These are phyloP conservation scores for Penicillium hesseltinei DNA, from an alignment of 2,329 filamentous ascomycete genomes.

Conservation along the genomic window DNA sequence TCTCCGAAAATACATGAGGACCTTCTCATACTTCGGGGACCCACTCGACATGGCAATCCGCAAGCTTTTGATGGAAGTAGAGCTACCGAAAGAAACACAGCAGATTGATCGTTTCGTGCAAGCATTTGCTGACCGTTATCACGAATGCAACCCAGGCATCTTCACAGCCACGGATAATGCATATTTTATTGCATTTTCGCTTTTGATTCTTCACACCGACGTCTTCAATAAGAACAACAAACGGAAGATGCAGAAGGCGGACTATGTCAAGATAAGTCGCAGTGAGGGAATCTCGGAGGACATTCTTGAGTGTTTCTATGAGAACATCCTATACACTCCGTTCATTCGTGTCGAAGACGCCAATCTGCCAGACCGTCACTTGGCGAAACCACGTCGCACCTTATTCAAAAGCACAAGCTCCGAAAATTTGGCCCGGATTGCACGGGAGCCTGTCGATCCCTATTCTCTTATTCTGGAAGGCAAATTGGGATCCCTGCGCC, in stretches of 20 bases:
- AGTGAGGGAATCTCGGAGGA: conserved; percentile 93
- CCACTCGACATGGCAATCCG: conserved; percentile 97
- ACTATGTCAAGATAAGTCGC: conserved; percentile 92
- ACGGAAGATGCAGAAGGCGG: conserved; percentile 93
- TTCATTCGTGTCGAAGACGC: conserved; percentile 98
- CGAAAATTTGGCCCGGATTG: conserved; percentile 63
- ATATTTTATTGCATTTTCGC: conserved; percentile 97
- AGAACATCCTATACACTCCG: conserved; percentile 96
- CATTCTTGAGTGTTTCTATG: conserved; percentile 92
- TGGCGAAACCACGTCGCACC: conserved; percentile 69
- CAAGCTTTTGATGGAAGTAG: conserved; percentile 93
- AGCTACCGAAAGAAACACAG: conserved; percentile 94
- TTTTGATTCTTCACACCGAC: conserved; percentile 94
- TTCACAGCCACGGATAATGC: conserved; percentile 82
- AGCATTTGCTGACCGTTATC: conserved; percentile 92
- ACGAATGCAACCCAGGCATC: conserved; percentile 97
- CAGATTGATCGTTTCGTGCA: conserved; percentile 95
- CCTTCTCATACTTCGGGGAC: conserved; percentile 92
- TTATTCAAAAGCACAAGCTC: conserved; percentile 65
- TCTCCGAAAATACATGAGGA: conserved; percentile 89
- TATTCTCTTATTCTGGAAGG: conserved; percentile 92
- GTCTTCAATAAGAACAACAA: conserved; percentile 99
- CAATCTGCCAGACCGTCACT: conserved; percentile 66
- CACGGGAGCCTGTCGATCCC: conserved; percentile 87
- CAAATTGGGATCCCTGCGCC: conserved; percentile 77